Conservation (phyloP, 805 yeast species). For the Yarrowia phangngaensis region DNA sequence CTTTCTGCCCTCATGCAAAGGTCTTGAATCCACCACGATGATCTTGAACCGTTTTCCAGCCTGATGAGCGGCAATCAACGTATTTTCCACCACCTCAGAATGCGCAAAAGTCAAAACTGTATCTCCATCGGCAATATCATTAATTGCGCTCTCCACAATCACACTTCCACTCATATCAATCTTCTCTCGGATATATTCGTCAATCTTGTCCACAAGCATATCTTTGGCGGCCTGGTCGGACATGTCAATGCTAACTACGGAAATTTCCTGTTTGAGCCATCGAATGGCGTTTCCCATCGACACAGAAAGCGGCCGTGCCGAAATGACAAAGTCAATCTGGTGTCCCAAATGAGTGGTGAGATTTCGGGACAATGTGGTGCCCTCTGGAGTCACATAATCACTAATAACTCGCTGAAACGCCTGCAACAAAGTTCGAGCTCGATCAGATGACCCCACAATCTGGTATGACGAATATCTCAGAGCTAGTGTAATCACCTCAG, state of each 20-base stretch:
- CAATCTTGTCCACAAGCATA: conserved; percentile 62
- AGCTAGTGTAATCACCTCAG: conserved; percentile 72
- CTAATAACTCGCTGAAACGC: conserved; percentile 76
- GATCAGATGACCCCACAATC: conserved; percentile 82
- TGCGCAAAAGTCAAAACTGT: conserved; percentile 85
- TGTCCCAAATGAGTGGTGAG: conserved; percentile 81
- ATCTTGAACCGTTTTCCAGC: conserved; percentile 67
- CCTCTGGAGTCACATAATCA: conserved; percentile 81
- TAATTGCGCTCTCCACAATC: conserved; percentile 73
- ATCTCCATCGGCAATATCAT: conserved; percentile 69
- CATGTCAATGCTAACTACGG: conserved; percentile 71
- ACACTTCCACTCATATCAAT: conserved; percentile 77
- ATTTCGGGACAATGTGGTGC: conserved; percentile 80
- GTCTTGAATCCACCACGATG: conserved; percentile 87
- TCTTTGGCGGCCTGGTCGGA: conserved; percentile 63
- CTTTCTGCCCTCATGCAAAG: conserved; percentile 86
- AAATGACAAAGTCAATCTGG: conserved; percentile 87
- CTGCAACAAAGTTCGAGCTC: conserved; percentile 79
- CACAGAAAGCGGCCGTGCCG: conserved; percentile 85
- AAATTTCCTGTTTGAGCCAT: conserved; percentile 93
- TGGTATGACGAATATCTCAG: conserved; percentile 77
- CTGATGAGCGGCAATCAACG: conserved; percentile 63
- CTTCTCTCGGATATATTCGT: conserved; percentile 77
- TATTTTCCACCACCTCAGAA: conserved; percentile 73
- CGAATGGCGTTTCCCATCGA: conserved; percentile 98